Evolutionary conservation across 2,329 filamentous ascomycete species (phyloP).

Genomic region (Phoma sp.): DNA sequence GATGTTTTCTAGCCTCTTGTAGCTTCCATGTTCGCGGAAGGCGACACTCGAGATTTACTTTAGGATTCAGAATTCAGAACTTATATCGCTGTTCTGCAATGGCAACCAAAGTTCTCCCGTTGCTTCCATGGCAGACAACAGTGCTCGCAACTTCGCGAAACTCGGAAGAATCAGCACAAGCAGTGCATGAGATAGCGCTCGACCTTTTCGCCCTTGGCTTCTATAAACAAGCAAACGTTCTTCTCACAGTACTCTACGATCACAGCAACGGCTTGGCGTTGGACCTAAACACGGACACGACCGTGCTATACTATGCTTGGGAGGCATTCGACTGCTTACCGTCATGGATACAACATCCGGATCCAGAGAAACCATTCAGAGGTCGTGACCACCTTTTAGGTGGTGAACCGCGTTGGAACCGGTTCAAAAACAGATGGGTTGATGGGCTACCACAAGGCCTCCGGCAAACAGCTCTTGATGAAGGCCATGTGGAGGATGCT

Average conservation of each 20-base stretch:
- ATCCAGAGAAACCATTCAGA: too few species aligned
- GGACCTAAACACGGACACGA: neutral
- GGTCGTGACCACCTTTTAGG: too few species aligned
- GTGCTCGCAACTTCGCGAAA: neutral
- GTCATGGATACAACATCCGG: too few species aligned
- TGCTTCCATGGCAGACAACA: constrained; percentile 8
- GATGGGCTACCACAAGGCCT: too few species aligned
- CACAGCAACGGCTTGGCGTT: constrained; percentile 6
- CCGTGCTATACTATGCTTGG: neutral
- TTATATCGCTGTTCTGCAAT: neutral
- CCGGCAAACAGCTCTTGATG: too few species aligned
- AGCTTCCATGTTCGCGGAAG: neutral
- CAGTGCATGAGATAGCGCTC: constrained; percentile 4
- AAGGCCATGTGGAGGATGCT: too few species aligned
- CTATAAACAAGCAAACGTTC: neutral
- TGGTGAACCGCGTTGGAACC: too few species aligned
- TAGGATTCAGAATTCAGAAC: too few species aligned
- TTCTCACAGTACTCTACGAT: constrained; percentile 4
- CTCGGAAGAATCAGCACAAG: neutral
- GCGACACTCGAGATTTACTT: too few species aligned
- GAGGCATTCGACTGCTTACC: neutral
- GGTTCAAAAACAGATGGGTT: too few species aligned
- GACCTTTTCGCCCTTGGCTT: constrained; percentile 6
- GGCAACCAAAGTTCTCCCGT: neutral
- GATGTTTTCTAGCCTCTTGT: neutral